Percentiles rank a stretch among this genome's conserved stretches.
These are phyloP conservation scores for Cordyceps pruinosa DNA, from an alignment of 2,329 filamentous ascomycete genomes.

Conservation along the genomic window DNA sequence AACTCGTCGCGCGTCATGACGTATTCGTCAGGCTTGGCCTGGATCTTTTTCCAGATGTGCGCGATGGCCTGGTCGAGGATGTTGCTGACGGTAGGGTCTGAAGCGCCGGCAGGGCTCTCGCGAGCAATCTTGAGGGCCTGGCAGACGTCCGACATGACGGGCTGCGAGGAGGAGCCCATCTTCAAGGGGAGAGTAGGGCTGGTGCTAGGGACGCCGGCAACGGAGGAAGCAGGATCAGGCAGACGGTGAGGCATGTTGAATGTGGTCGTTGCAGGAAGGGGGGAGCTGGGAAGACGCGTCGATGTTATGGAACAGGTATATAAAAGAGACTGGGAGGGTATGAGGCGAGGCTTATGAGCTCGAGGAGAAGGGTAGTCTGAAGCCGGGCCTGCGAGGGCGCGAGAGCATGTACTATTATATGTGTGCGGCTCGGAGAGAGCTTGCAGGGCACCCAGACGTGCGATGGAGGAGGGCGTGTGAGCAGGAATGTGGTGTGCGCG, in stretches of 20 bases:
- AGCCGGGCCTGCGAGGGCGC: not conserved
- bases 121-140: constrained; percentile 70
- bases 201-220: constrained; percentile 5
- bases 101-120: constrained; percentile 59
- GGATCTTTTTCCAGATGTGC: constrained; percentile 61
- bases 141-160: constrained; percentile 36
- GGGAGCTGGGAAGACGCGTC: not conserved
- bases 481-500: not conserved
- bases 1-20: constrained; percentile 73
- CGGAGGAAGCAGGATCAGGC: constrained; percentile 4
- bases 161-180: not conserved
- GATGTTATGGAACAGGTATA: too few relatives aligned
- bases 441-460: not conserved
- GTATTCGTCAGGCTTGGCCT: constrained; percentile 59
- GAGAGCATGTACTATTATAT: constrained; percentile 10
- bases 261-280: not conserved
- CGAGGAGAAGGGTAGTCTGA: too few relatives aligned
- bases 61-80: constrained; percentile 59
- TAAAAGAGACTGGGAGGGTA: too few relatives aligned
- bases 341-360: too few relatives aligned
- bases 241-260: constrained; percentile 10
- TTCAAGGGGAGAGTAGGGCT: not conserved
- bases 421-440: not conserved
- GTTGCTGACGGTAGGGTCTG: constrained; percentile 54
- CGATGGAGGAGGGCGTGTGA: not conserved